Base-by-base conservation (phyloP, 164 flowering plant genomes). In the Liquidambar formosana region DNA sequence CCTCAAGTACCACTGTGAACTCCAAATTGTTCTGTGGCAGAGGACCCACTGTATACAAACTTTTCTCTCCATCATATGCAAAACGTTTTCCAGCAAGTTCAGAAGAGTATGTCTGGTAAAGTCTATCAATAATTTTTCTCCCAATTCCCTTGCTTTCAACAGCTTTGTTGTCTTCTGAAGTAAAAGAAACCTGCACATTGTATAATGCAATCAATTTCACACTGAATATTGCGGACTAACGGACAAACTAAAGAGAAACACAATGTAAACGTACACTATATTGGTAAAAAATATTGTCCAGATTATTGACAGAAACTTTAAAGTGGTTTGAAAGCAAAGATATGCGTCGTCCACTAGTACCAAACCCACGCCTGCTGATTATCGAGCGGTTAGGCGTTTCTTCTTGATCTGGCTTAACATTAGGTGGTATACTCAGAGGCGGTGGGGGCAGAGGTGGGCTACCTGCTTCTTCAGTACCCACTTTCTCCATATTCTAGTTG, bases 41-140 rank as follows among this genome's bases (percentile, higher is more conserved):
- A 64, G 89, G 82, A 57, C 88, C 90, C 43, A 87, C 83, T 19
- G 95, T 89, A 59, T 77, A 92, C 61, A 92, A 62, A 69, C 62
- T 79, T 64, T 83, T 84, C 48, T 81, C 90, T 63, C 97, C 97
- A 75, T 92, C 97, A 76, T 87, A 92, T 44, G 88, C 90, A 74
- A 89, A 79, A 10, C n/a, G 74, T 74, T 85, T 88, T 43, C 80
- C 79, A 67, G 68, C 75, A 54, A 92, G 78, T 68, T 88, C 89
- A 22, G 89, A 81, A 51, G 81, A 73, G 73, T 89, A 87, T 4
- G 85, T 83, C 64, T 87, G 75, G 66, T 78, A 81, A 59, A 92
- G 84, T 49, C 64, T 79, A 62, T 89, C 85, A 57, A 86, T 68
- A 12, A 92, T 63, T 71, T 85, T 87, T 74, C 95, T 79, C 26